phyloP scores from a whole-genome alignment of 306 rosid genomes.

The apple (Malus domestica) region ASM211411v1 NC_041791.1:29066501-29067000 shows the following conservation, averaged over 20 bases:
- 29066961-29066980: background rate
- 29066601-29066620: slow-evolving; percentile 95
- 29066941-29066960: background rate
- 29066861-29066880: slow-evolving; percentile 96
- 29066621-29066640: slow-evolving; percentile 91
- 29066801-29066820: slow-evolving; percentile 99
- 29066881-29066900: slow-evolving; percentile 57
- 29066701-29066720: background rate
- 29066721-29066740: background rate
- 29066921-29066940: background rate
- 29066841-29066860: slow-evolving; percentile 99
- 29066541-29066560: slow-evolving; percentile 95
- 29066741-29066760: background rate
- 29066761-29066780: slow-evolving; percentile 21
- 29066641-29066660: slow-evolving; percentile 88
- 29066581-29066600: slow-evolving; percentile 89
- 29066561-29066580: slow-evolving; percentile 86
- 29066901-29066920: background rate
- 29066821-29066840: slow-evolving; percentile 88
- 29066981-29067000: background rate
- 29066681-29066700: background rate
- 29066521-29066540: slow-evolving; percentile 87
- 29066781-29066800: slow-evolving; percentile 61
- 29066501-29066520: slow-evolving; percentile 2
- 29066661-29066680: slow-evolving; percentile 2